phyloP scores from a whole-genome alignment of 495 filamentous ascomycete species.

The Penicillium goetzii region DNA sequence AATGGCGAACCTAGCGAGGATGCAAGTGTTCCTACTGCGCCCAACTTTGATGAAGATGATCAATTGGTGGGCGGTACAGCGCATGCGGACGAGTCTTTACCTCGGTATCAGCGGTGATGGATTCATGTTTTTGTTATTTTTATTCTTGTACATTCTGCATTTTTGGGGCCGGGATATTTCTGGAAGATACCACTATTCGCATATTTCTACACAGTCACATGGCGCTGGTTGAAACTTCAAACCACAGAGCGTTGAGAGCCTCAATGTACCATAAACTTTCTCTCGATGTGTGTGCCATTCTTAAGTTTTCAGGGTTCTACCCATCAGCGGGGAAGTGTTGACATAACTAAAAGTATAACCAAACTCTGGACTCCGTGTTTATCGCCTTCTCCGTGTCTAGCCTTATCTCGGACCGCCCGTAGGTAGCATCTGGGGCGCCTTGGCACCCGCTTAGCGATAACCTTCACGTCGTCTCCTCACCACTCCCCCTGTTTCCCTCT shows the following conservation, averaged over 20 bases:
- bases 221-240: slow-evolving; percentile 10
- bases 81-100: slow-evolving; percentile 51
- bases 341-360: background rate
- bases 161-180: slow-evolving; percentile 25
- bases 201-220: slow-evolving; percentile 25
- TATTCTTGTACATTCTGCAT: slow-evolving; percentile 36
- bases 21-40: slow-evolving; percentile 59
- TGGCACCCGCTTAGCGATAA: slow-evolving; percentile 31
- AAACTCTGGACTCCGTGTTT: background rate
- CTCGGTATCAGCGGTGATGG: slow-evolving; percentile 50
- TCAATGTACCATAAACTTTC: slow-evolving; percentile 19
- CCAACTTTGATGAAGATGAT: slow-evolving; percentile 65
- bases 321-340: slow-evolving; percentile 1
- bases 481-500: slow-evolving; percentile 23
- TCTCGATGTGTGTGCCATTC: background rate
- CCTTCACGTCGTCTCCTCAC: slow-evolving; percentile 12
- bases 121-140: slow-evolving; percentile 13
- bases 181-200: slow-evolving; percentile 41
- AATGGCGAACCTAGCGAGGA: slow-evolving; percentile 47
- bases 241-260: slow-evolving; percentile 26
- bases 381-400: slow-evolving; percentile 5
- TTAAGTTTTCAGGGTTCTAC: background rate
- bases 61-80: slow-evolving; percentile 44
- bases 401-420: slow-evolving; percentile 23
- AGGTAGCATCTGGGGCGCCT: slow-evolving; percentile 13